Base-by-base conservation (phyloP, 2,329 filamentous ascomycete species). In the Colletotrichum aenigma region DNA sequence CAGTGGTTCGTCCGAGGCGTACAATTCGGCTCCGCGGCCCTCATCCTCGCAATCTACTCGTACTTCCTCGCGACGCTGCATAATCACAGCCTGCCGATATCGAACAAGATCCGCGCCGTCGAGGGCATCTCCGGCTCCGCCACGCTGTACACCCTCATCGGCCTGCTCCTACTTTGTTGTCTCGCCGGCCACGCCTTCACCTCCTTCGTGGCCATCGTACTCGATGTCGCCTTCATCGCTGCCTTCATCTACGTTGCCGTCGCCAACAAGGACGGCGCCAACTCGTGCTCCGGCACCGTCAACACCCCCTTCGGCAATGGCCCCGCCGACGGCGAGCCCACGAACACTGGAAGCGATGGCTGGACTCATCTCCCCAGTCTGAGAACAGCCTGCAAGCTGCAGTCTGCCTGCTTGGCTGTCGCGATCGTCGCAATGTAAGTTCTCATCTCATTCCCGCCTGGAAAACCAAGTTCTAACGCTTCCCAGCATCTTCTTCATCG, bases 171-270 rank as follows among this genome's bases (percentile, higher is more conserved):
- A 48, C 93, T 96, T 10, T 95, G 94, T 87, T 97, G 92, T 82
- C 86, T 98, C 7, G 95, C 94, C 43, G 95, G 95, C 32, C 89
- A 94, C 76, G 88, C 89, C 6, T 88, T 96, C 83, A 93, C 96
- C 75, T 94, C 94, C 5, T 89, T 93, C 81, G 78, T 97, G 70
- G 94, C 91, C 77, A 91, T 98, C 77, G 76, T 96, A 28, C 88
- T 98, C 64, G 95, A 98, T 81, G 80, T 97, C 69, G 90, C 90
- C 80, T 98, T 98, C 84, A 86, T 92, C 68, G 95, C 90, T 55
- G 92, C 89, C 74, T 97, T 97, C 87, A 91, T 97, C 81, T 97
- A 96, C 81, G 91, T 98, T 75, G 95, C 96, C 1, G 88, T 93
- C 65, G 89, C 95, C 77, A 96, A 94, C 75, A 90, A 94, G 48